Base-by-base conservation (phyloP, 1,284 basidiomycete species). In the Singerocomus rubriflavus region DNA sequence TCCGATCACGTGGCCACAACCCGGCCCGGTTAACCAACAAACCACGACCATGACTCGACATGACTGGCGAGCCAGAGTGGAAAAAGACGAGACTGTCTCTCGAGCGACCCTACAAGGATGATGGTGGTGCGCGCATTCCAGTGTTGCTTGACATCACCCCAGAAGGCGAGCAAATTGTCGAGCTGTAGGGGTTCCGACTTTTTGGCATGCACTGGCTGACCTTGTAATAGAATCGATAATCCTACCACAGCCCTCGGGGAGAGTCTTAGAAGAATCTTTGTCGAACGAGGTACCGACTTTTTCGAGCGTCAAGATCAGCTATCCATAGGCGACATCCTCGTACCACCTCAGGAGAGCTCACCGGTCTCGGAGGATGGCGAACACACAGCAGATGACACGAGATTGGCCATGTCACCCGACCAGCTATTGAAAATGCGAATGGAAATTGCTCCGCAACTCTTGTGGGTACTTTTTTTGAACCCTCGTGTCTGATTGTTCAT, bases 71-170 rank as follows among this genome's bases (percentile, higher is more conserved):
- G 49, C 74, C 72, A 13, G 61, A 71, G 13, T 85, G 81, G 79
- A 84, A 79, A 62, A 74, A 76, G 50, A 72, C 82, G 32, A 82
- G 72, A 54, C 71, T 90, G 8, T 84, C 86, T 2, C 75, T 91
- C 35, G 88, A 91, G 64, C 73, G 81, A 40, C 87, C 85, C 0
- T 89, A 90, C 71, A 89, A 84, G 68, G 84, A 88, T 60, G 88
- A 91, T 55, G 68, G 76, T 36, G 85, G 83, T 12, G 70, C 79
- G 37, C 73, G 64, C 12, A 78, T 89, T 27, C 82, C 80, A 21
- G 71, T 75, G n/a, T 67, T 91, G 27, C 68, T 78, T 13, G 88
- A 91, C 60, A 87, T 91, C 48, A 75, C 78, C 10, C 73, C 76
- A n/a, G 81, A 85, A 38, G 85, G 88, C 35, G 75, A 81, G 55